These are phyloP conservation scores for Silene coronaria DNA, from an alignment of 179 eudicot genomes.

Conservation along the genomic window DNA sequence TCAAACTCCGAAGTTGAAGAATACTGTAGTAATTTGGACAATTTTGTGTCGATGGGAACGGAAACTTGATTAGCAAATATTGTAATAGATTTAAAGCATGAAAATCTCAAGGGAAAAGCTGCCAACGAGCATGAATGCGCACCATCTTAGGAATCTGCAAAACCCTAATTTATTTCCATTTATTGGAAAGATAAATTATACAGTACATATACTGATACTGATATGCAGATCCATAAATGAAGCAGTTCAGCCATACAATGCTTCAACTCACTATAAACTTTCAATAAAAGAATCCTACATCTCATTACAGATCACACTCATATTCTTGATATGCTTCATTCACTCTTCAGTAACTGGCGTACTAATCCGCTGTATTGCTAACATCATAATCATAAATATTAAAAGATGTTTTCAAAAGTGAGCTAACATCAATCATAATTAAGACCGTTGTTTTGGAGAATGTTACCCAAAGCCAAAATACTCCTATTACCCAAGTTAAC, in stretches of 20 bases:
- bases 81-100: neutral
- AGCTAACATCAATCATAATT: no score
- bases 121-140: no score
- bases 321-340: constrained; percentile 5
- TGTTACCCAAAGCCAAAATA: constrained; percentile 30
- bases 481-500: constrained; percentile 25
- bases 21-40: no score
- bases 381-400: no score
- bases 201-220: no score
- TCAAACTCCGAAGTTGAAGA: no score
- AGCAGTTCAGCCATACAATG: constrained; percentile 12
- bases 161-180: neutral
- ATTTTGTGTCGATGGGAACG: neutral
- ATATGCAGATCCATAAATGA: neutral
- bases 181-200: constrained; percentile 7
- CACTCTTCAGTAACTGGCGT: neutral
- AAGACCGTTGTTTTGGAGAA: constrained; percentile 27
- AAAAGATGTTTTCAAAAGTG: no score
- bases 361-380: neutral
- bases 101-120: neutral
- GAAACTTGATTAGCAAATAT: neutral
- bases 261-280: constrained; percentile 4
- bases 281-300: constrained; percentile 7
- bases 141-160: neutral
- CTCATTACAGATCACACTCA: neutral